Conservation (phyloP, 345 rosid species). For the Populus nigra region DNA sequence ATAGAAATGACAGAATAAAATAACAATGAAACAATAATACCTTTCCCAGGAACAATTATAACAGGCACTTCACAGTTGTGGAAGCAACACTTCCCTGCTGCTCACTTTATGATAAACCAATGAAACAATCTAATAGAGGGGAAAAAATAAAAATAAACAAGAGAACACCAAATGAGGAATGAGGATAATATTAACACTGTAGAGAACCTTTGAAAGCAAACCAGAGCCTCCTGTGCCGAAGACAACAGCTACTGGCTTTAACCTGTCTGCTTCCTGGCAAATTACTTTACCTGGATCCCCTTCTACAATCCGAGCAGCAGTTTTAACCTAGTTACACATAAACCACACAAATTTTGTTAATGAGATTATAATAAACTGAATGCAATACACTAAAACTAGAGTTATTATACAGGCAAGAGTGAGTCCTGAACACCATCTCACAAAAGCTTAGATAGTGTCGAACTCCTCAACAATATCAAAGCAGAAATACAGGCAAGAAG, state of each 20-base stretch:
- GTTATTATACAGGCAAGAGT: neutral
- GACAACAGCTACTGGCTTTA: conserved; percentile 83
- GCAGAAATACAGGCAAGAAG: neutral
- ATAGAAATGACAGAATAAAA: neutral
- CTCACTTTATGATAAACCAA: conserved; percentile 40
- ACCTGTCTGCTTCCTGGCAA: conserved; percentile 70
- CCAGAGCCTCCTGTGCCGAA: conserved; percentile 84
- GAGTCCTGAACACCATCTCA: neutral
- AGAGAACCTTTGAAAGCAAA: conserved; percentile 62
- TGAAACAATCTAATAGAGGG: neutral
- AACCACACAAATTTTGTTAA: neutral
- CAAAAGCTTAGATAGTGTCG: neutral
- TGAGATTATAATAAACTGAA: neutral
- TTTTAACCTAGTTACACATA: conserved; percentile 43
- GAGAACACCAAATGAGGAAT: neutral
- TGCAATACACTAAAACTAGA: neutral
- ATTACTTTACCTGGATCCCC: conserved; percentile 75
- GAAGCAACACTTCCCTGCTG: conserved; percentile 81
- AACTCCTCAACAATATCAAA: neutral
- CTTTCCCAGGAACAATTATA: conserved; percentile 76
- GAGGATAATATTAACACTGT: neutral
- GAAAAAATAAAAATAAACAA: neutral
- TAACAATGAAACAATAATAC: conserved; percentile 24
- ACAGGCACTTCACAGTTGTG: conserved; percentile 79
- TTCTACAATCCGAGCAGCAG: conserved; percentile 66